Percentiles rank a stretch among this genome's conserved stretches.
phyloP scores from a whole-genome alignment of 495 filamentous ascomycete species.

The Aspergillus sclerotioniger region DNA sequence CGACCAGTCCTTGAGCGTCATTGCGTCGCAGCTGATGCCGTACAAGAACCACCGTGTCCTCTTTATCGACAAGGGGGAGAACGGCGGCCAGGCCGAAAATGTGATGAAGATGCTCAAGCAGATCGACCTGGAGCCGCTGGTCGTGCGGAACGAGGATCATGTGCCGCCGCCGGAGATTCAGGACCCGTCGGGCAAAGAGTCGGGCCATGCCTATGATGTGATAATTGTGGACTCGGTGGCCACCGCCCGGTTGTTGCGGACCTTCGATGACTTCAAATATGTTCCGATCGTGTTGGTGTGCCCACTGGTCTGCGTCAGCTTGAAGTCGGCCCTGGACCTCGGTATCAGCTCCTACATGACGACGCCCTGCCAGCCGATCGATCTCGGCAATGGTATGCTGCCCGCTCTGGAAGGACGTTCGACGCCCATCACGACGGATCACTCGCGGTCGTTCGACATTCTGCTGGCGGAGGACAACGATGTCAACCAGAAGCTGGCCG shows the following conservation, averaged over 20 bases:
- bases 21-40: conserved; percentile 79
- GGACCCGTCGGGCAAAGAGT: conserved; percentile 54
- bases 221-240: conserved; percentile 96
- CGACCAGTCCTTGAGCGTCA: conserved; percentile 73
- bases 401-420: conserved; percentile 95
- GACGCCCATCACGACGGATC: conserved; percentile 86
- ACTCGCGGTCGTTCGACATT: conserved; percentile 94
- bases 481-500: conserved; percentile 93
- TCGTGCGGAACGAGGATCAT: conserved; percentile 65
- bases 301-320: conserved; percentile 83
- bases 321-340: conserved; percentile 93
- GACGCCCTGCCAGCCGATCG: conserved; percentile 90
- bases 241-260: conserved; percentile 78
- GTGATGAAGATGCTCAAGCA: conserved; percentile 78
- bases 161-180: conserved; percentile 60
- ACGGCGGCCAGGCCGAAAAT: conserved; percentile 65
- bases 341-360: conserved; percentile 99
- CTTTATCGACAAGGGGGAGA: conserved; percentile 92
- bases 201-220: conserved; percentile 79
- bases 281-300: conserved; percentile 94
- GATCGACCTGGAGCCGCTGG: conserved; percentile 76
- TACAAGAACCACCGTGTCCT: conserved; percentile 88
- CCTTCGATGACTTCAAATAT: conserved; percentile 94
- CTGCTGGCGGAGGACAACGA: conserved; percentile 96
- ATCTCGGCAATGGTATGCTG: conserved; percentile 96